Evolutionary conservation across 352 stramenopile genomes (phyloP), one percentile per base, ranked within the genome.

Genomic region (Phytophthora hybrid): DNA sequence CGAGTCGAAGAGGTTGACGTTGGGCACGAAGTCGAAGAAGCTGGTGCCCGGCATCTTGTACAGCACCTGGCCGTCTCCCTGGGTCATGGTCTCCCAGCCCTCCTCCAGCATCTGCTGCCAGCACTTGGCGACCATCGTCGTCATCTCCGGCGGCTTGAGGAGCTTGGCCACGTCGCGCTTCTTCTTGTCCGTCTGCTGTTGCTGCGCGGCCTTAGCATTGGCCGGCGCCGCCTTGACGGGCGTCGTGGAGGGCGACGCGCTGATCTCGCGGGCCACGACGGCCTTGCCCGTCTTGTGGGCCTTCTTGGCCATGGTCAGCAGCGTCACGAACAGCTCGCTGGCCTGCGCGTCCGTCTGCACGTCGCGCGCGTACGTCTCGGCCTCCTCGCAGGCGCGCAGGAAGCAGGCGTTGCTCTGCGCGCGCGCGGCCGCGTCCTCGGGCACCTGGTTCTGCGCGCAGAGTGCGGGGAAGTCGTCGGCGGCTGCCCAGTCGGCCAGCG

Each of bases 1-100:
- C n/a, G 80, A 81, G 58, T 94, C 84, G 23, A 95, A 94, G n/a
- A 96, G 79, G 31, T 86, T 95, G 54, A 90, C 79, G 55, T 93
- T 91, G 7, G 89, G 88, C 3, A 78, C 66, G 39, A 94, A 87
- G 34, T 92, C 79, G 29, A 90, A 86, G 66, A 95, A 96, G 58
- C 71, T 80, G 2, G 83, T 80, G 44, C 77, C 84, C 1, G 90
- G 88, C 77, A 90, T 92, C 34, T 83, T 89, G 78, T 90, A 94
- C n/a, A 92, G 60, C 52, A 86, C 66, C 21, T 79, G 53, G 11
- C 87, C 84, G 56, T 90, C 63, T 7, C 63, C 73, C 56, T 91
- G 84, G 18, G 60, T 81, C 65, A 95, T 84, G 7, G 77, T 86
- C 54, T 88, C 77, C 88, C 88, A 95, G 5, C 85, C 88, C 5